Conservation (phyloP, 1,284 basidiomycete species). For the Moesziomyces sp. region DNA sequence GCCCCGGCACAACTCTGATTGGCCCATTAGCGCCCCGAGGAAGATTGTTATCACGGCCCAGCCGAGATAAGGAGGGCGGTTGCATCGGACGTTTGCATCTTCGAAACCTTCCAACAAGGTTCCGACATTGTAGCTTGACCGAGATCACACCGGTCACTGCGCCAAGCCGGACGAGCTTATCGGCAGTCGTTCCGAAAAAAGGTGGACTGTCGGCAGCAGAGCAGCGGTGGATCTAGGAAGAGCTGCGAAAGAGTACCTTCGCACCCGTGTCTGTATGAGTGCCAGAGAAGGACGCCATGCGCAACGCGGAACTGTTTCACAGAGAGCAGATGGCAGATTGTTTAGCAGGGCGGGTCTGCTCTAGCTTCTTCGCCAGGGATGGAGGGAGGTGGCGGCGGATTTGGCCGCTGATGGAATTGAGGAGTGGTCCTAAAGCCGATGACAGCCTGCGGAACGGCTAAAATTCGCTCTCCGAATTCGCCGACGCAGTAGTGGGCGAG, state of each 20-base stretch:
- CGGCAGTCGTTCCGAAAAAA: neutral
- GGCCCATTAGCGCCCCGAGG: neutral
- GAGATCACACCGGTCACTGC: neutral
- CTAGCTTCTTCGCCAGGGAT: no score
- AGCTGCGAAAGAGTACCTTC: no score
- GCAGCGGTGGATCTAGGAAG: no score
- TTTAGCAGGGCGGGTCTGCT: no score
- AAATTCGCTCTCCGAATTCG: neutral
- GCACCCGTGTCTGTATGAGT: no score
- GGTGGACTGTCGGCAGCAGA: neutral
- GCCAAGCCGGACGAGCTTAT: no score
- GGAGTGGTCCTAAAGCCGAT: neutral
- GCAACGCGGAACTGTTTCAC: no score
- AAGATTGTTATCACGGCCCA: neutral
- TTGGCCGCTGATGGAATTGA: no score
- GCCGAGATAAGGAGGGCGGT: neutral
- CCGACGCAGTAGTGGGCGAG: neutral
- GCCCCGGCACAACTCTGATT: neutral
- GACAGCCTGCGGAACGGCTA: neutral
- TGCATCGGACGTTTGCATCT: neutral
- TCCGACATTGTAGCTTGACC: neutral
- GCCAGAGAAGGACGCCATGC: no score
- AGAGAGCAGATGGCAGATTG: no score
- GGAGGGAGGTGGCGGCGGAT: no score
- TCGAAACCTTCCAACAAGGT: neutral